Conservation (phyloP, 768 basidiomycete species). For the Lentinula aciculospora region DNA sequence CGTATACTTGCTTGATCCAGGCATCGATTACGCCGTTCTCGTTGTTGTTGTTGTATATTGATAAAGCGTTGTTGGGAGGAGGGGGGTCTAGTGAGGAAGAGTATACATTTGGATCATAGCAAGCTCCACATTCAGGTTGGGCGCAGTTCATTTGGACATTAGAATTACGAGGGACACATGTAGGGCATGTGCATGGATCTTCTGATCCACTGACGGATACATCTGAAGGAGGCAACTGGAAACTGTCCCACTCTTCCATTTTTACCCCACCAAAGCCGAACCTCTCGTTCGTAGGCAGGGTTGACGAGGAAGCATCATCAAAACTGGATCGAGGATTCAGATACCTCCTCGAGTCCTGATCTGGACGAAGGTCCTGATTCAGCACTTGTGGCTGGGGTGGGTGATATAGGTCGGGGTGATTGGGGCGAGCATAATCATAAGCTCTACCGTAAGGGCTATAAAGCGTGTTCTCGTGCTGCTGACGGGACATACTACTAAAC, state of each 20-base stretch:
- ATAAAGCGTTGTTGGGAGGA: conserved; percentile 35
- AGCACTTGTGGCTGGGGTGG: conserved; percentile 11
- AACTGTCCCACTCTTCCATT: conserved; percentile 3
- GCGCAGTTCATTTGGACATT: conserved; percentile 30
- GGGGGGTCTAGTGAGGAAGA: conserved; percentile 21
- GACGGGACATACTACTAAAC: neutral
- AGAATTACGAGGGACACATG: conserved; percentile 23
- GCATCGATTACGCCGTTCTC: conserved; percentile 40
- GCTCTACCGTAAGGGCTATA: conserved; percentile 72
- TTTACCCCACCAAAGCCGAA: neutral
- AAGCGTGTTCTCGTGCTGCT: neutral
- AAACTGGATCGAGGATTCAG: neutral
- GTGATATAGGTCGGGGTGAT: conserved; percentile 12
- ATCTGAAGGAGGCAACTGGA: neutral
- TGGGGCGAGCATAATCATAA: conserved; percentile 40
- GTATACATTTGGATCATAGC: conserved; percentile 60
- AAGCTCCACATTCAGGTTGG: conserved; percentile 37
- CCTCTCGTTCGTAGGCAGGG: neutral
- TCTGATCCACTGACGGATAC: conserved; percentile 33
- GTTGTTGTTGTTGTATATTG: conserved; percentile 15
- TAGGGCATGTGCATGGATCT: conserved; percentile 35
- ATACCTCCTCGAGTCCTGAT: neutral
- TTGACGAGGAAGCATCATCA: neutral
- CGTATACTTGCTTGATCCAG: conserved; percentile 45
- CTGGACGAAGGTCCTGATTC: conserved; percentile 7